Percentiles rank a stretch among this genome's conserved stretches.
Conservation (phyloP, 805 yeast genomes). For the Saturnispora bothae region DNA sequence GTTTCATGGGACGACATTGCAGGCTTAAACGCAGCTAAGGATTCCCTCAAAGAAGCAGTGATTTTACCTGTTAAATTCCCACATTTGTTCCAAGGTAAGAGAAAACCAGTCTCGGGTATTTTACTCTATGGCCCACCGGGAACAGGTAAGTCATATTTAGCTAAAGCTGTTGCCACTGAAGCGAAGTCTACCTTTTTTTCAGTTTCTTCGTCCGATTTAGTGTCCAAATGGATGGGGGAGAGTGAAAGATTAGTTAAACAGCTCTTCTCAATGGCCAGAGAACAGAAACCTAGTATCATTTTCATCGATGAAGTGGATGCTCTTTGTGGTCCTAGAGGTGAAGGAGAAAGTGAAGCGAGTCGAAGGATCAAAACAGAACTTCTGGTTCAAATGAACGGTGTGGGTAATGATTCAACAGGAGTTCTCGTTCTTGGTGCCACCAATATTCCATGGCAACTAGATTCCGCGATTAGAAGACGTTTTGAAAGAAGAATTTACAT, state of each 20-base stretch:
- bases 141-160: constrained; percentile 93
- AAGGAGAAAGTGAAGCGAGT: constrained; percentile 93
- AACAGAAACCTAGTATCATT: constrained; percentile 88
- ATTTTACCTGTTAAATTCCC: constrained; percentile 94
- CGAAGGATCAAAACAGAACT: constrained; percentile 93
- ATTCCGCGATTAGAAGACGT: constrained; percentile 93
- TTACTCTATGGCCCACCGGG: constrained; percentile 91
- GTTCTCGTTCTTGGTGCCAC: constrained; percentile 95
- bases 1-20: constrained; percentile 94
- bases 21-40: constrained; percentile 90
- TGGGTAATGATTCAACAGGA: constrained; percentile 88
- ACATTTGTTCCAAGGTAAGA: constrained; percentile 85
- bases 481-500: constrained; percentile 93
- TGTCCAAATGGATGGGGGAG: constrained; percentile 99
- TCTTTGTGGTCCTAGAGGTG: constrained; percentile 95
- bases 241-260: constrained; percentile 93
- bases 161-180: constrained; percentile 98
- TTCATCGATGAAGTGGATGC: constrained; percentile 99
- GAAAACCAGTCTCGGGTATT: constrained; percentile 89
- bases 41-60: constrained; percentile 94
- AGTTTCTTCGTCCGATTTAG: constrained; percentile 91
- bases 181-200: constrained; percentile 96
- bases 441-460: constrained; percentile 97
- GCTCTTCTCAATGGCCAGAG: constrained; percentile 91
- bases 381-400: constrained; percentile 97